These are phyloP conservation scores for Aspergillus novoparasiticus DNA, from an alignment of 2,329 filamentous ascomycete genomes.

Conservation along the genomic window DNA sequence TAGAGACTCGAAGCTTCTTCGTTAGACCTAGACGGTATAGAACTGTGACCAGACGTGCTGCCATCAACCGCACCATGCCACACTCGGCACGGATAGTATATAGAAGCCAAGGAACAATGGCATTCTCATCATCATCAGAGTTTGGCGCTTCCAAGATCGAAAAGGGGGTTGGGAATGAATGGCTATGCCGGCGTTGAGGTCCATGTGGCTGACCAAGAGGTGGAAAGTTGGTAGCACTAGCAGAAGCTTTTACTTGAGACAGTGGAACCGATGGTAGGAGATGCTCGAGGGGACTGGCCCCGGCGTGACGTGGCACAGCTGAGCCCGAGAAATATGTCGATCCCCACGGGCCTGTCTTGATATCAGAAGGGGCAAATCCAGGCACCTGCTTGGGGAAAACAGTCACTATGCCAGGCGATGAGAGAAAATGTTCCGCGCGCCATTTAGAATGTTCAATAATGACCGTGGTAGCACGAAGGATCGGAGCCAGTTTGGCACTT, in stretches of 20 bases:
- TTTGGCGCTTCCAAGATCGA: slow-evolving; percentile 43
- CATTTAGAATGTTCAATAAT: slow-evolving; percentile 80
- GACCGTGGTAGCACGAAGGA: slow-evolving; percentile 75
- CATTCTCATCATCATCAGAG: slow-evolving; percentile 66
- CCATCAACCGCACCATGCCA: slow-evolving; percentile 66
- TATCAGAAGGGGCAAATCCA: slow-evolving; percentile 54
- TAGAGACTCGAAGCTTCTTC: slow-evolving; percentile 64
- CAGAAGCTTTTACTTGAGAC: slow-evolving; percentile 32
- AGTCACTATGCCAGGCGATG: slow-evolving; percentile 68
- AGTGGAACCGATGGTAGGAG: slow-evolving; percentile 59
- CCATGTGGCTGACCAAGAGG: slow-evolving; percentile 50
- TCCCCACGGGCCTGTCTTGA: slow-evolving; percentile 55
- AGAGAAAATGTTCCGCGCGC: slow-evolving; percentile 71
- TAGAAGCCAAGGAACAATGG: slow-evolving; percentile 74
- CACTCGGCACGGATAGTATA: slow-evolving; percentile 60
- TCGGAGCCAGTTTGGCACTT: slow-evolving; percentile 63
- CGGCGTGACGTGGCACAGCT: slow-evolving; percentile 48
- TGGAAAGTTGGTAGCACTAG: slow-evolving; percentile 52
- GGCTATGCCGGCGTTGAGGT: slow-evolving; percentile 37
- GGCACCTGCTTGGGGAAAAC: slow-evolving; percentile 63
- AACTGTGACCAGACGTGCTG: slow-evolving; percentile 68
- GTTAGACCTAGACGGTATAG: slow-evolving; percentile 70
- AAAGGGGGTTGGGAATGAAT: slow-evolving; percentile 39
- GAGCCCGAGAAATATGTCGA: slow-evolving; percentile 57
- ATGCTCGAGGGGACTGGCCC: slow-evolving; percentile 63